Conservation (phyloP, 2,329 filamentous ascomycete genomes). For the Elsinoe fawcettii region DNA sequence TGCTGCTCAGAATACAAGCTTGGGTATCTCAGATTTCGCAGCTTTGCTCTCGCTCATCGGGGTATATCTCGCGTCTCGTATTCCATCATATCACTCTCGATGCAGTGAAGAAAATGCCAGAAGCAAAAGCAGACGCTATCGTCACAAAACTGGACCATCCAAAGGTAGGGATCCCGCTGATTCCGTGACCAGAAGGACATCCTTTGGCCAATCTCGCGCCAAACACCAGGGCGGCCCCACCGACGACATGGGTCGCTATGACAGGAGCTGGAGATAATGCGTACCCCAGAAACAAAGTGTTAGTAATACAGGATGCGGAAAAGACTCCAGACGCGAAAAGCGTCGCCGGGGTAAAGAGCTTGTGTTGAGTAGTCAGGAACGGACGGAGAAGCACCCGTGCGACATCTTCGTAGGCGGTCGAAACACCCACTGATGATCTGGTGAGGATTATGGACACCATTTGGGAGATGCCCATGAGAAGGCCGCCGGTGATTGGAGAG, state of each 20-base stretch:
- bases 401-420: constrained; percentile 53
- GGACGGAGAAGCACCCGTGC: constrained; percentile 47
- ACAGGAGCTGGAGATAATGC: constrained; percentile 10
- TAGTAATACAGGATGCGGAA: constrained; percentile 39
- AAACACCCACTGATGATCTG: constrained; percentile 52
- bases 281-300: constrained; percentile 15
- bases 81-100: neutral
- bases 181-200: constrained; percentile 62
- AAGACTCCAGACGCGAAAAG: constrained; percentile 48
- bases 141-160: constrained; percentile 56
- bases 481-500: constrained; percentile 47
- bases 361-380: constrained; percentile 17
- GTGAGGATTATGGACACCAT: constrained; percentile 48
- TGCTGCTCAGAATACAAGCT: neutral
- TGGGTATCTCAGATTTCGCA: constrained; percentile 1
- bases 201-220: constrained; percentile 57
- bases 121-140: constrained; percentile 50
- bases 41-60: neutral
- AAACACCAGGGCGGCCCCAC: constrained; percentile 52
- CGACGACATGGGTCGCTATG: constrained; percentile 29
- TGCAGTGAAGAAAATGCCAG: constrained; percentile 30
- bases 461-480: constrained; percentile 53
- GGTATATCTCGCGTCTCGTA: neutral
- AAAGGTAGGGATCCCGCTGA: constrained; percentile 58
- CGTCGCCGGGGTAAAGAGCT: constrained; percentile 37